A percentile compares a stretch with the other conserved stretches of the same genome.
Conservation (phyloP, 257 asterid species). For the Lycium barbarum region DNA sequence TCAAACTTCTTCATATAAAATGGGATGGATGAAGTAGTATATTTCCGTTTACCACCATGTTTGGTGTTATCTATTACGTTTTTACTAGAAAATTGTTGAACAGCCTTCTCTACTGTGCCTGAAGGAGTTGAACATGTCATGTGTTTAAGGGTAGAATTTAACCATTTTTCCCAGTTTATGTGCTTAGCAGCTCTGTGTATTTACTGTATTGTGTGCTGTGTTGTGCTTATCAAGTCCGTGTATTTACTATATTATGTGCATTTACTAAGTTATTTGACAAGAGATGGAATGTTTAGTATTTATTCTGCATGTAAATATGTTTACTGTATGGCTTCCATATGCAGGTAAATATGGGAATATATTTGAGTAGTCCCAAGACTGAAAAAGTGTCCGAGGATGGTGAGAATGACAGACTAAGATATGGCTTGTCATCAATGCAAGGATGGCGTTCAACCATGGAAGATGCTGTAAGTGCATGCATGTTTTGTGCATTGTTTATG, state of each 20-base stretch:
- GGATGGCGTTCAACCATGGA: slow-evolving; percentile 97
- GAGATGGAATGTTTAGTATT: not conserved
- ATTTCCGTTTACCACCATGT: not conserved
- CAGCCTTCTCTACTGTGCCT: not conserved
- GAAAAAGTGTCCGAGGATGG: slow-evolving; percentile 83
- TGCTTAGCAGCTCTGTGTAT: not conserved
- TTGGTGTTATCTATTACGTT: not conserved
- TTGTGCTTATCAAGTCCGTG: not conserved
- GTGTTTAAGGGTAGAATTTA: not conserved
- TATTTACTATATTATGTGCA: not conserved
- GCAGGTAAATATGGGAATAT: slow-evolving; percentile 83
- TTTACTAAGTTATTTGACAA: not conserved
- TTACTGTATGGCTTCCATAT: slow-evolving; percentile 25
- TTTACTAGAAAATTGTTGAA: not conserved
- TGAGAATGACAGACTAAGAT: slow-evolving; percentile 75
- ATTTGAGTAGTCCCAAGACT: slow-evolving; percentile 86
- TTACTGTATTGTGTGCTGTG: not conserved
- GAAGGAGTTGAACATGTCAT: not conserved
- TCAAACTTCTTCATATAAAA: not conserved
- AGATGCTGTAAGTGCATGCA: slow-evolving; percentile 79
- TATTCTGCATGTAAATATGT: slow-evolving; percentile 9
- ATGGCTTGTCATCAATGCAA: slow-evolving; percentile 92
- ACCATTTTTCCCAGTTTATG: not conserved
- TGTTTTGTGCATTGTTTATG: not conserved
- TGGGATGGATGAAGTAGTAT: not conserved